Conservation (phyloP, 805 yeast species). For the Candida vaughaniae region DNA sequence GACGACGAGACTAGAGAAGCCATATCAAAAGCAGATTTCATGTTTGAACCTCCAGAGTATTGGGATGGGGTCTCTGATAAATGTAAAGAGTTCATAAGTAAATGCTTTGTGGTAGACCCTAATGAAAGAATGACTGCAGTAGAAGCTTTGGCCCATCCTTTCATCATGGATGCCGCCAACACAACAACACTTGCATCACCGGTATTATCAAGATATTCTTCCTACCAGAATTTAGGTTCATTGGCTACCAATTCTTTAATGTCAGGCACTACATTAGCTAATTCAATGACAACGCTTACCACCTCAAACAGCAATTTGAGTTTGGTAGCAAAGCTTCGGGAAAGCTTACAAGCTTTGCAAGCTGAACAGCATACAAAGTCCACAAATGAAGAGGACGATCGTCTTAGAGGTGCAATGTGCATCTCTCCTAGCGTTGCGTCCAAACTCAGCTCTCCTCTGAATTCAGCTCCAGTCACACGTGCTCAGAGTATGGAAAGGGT, state of each 20-base stretch:
- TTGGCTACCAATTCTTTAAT: background rate
- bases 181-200: background rate
- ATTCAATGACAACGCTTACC: background rate
- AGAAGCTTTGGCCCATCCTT: conserved; percentile 12
- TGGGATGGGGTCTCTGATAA: conserved; percentile 50
- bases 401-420: conserved; percentile 26
- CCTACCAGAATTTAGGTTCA: conserved; percentile 2
- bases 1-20: conserved; percentile 67
- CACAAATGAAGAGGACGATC: conserved; percentile 4
- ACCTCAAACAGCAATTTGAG: conserved; percentile 9
- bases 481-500: conserved; percentile 8
- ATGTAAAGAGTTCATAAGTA: conserved; percentile 58
- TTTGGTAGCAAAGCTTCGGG: conserved; percentile 9
- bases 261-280: conserved; percentile 4
- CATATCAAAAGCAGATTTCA: conserved; percentile 55
- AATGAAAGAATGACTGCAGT: conserved; percentile 44
- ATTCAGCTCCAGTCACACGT: conserved; percentile 11
- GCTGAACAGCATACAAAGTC: background rate
- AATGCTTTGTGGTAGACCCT: conserved; percentile 52
- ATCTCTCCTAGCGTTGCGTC: conserved; percentile 27
- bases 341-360: conserved; percentile 8
- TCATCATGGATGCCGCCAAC: background rate
- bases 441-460: conserved; percentile 21
- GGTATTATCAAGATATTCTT: background rate
- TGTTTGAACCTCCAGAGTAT: conserved; percentile 59